These are phyloP conservation scores for Gyromitra esculenta DNA, from an alignment of 2,329 filamentous ascomycete species.

Conservation along the genomic window DNA sequence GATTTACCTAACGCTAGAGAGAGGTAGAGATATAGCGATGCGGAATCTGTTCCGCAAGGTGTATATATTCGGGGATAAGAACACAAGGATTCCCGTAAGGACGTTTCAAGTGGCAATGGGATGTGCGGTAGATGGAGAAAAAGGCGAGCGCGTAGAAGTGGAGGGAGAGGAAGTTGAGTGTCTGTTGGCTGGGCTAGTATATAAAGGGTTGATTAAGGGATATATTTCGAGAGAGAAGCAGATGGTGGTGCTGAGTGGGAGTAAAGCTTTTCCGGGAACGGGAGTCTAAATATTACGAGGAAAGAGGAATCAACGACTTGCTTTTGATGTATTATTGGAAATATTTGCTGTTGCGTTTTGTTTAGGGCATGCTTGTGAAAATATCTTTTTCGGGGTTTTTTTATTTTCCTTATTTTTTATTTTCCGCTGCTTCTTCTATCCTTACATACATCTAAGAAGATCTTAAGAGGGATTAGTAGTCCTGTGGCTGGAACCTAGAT, in stretches of 20 bases:
- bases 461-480: background rate
- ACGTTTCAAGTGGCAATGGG: conserved; percentile 85
- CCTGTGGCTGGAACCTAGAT: background rate
- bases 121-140: conserved; percentile 56
- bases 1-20: conserved; percentile 93
- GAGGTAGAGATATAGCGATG: conserved; percentile 88
- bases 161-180: conserved; percentile 96
- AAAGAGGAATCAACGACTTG: background rate
- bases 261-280: conserved; percentile 91
- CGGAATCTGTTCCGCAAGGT: conserved; percentile 93
- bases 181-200: conserved; percentile 93
- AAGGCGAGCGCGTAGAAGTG: conserved; percentile 60
- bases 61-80: conserved; percentile 77
- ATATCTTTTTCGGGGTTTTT: conserved; percentile 1
- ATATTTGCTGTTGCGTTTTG: background rate
- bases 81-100: conserved; percentile 79
- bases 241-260: conserved; percentile 92
- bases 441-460: no score
- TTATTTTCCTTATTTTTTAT: background rate
- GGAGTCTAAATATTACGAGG: conserved; percentile 61
- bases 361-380: background rate
- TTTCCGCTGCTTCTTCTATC: background rate
- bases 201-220: conserved; percentile 98
- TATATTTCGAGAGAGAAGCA: conserved; percentile 93
- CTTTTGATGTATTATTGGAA: background rate